These are phyloP conservation scores for Fraxinus cuspidata DNA, from an alignment of 257 asterid genomes.

Conservation along the genomic window DNA sequence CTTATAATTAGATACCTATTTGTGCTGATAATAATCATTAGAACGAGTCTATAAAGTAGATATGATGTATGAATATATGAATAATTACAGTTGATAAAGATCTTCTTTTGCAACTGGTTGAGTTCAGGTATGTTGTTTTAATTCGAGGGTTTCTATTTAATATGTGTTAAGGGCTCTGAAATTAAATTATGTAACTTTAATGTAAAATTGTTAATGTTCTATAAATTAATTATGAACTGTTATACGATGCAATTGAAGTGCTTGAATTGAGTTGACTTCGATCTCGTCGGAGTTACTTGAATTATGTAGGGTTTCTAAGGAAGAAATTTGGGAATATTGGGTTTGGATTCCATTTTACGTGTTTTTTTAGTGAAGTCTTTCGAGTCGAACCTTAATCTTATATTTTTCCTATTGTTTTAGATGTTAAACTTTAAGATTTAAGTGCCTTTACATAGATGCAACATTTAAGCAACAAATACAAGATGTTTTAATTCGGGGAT, in stretches of 20 bases:
- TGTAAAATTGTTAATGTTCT: constrained; percentile 1
- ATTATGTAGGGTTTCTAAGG: constrained; percentile 19
- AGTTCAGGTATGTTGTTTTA: constrained; percentile 22
- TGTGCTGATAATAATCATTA: constrained; percentile 16
- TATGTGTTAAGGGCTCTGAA: constrained; percentile 10
- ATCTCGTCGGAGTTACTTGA: constrained; percentile 28
- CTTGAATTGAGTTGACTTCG: constrained; percentile 39
- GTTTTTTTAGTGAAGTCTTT: not conserved
- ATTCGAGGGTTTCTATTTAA: constrained; percentile 37
- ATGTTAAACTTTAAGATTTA: not conserved
- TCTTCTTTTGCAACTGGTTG: constrained; percentile 11
- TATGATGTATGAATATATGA: not conserved
- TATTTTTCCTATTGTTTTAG: not conserved
- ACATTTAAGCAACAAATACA: not conserved
- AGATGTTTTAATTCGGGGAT: not conserved
- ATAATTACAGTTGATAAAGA: constrained; percentile 9
- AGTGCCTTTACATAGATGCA: not conserved
- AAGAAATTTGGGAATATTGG: constrained; percentile 3
- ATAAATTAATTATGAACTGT: constrained; percentile 29
- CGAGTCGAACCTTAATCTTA: not conserved
- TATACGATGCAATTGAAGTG: constrained; percentile 27
- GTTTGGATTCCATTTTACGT: constrained; percentile 11
- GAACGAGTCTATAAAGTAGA: constrained; percentile 7
- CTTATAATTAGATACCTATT: constrained; percentile 13
- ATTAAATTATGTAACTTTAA: not conserved